Base-by-base conservation (phyloP, 139 green algal genomes). In the Micractinium sp. region DNA sequence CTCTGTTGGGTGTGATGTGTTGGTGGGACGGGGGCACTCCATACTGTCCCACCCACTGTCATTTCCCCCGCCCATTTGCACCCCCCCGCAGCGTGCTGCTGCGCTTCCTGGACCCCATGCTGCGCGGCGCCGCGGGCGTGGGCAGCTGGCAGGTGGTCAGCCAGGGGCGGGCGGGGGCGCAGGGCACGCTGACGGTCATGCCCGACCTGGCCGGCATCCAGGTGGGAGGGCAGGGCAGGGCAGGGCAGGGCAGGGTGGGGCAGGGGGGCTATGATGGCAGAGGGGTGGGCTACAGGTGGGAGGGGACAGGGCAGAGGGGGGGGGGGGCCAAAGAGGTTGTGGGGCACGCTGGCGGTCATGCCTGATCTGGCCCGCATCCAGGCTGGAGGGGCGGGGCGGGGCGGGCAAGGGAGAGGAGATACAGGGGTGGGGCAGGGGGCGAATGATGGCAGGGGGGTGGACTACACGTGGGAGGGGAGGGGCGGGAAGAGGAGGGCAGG, bases 101-200 rank as follows among this genome's bases (percentile, higher is more conserved):
- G 60, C 88, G 91, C 75, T 86, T 56, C 86, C 92, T 98, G 87
- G 92, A 96, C 89, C 93, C 92, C 33, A 88, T 90, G 74, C 87
- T 97, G 73, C 89, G 95, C 22, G 63, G 75, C 4, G 92, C 95
- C 2, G 95, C 94, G 22, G 96, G 94, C 18, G 89, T 96, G 38
- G 91, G 93, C 73, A 71, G 78, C 78, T 98, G 96, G 97, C 92
- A 93, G 76, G 88, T 97, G 18, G 95, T 96, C 9, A 96, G 93
- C 82, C 89, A 94, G 73, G 83, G 83, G 19, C 27, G 66, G 13
- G 89, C 73, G 9, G 76, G 81, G 14, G 88, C 85, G 0, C 33
- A 53, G 0, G 94, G 93, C 18, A n/a, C 85, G 53, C 87, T 96
- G 53, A 33, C 88, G 19, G 81, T 92, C 29, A 87, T 96, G 81